Percentiles rank a stretch among this genome's conserved stretches.
These are phyloP conservation scores for Candida dendrica DNA, from an alignment of 805 yeast genomes.

Conservation along the genomic window DNA sequence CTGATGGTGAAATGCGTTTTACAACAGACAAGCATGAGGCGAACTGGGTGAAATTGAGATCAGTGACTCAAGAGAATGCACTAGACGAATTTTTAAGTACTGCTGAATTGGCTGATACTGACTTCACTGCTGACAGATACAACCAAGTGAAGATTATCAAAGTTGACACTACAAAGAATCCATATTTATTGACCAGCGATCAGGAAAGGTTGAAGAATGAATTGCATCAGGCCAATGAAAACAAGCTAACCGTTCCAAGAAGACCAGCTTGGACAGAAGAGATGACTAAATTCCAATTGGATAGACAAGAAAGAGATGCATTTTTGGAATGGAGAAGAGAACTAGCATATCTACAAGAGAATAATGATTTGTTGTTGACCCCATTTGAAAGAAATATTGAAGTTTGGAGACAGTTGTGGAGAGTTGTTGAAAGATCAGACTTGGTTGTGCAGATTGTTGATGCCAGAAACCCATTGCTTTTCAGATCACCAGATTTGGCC, in stretches of 20 bases:
- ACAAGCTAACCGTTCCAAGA: conserved; percentile 79
- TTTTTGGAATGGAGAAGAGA: conserved; percentile 93
- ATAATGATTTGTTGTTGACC: conserved; percentile 77
- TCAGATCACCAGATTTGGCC: conserved; percentile 84
- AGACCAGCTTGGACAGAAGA: conserved; percentile 79
- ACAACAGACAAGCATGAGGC: conserved; percentile 82
- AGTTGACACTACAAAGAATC: conserved; percentile 50
- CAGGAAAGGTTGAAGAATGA: conserved; percentile 56
- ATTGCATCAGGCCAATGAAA: conserved; percentile 61
- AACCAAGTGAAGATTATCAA: conserved; percentile 79
- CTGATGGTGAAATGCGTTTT: conserved; percentile 85
- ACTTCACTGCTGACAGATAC: conserved; percentile 86
- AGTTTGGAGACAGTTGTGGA: conserved; percentile 98
- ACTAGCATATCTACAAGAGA: conserved; percentile 78
- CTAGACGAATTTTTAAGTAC: conserved; percentile 91
- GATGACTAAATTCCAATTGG: conserved; percentile 71
- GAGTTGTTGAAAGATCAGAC: conserved; percentile 93
- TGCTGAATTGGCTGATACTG: conserved; percentile 93
- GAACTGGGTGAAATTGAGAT: conserved; percentile 81
- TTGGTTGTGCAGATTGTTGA: conserved; percentile 95
- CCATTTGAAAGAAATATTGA: conserved; percentile 96
- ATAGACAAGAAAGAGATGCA: conserved; percentile 81
- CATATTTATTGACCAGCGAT: conserved; percentile 55
- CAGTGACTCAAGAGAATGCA: conserved; percentile 92
- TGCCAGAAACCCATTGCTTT: conserved; percentile 88